Evolutionary conservation across 2,329 filamentous ascomycete genomes (phyloP).

Genomic region (Tolypocladium tundrense): DNA sequence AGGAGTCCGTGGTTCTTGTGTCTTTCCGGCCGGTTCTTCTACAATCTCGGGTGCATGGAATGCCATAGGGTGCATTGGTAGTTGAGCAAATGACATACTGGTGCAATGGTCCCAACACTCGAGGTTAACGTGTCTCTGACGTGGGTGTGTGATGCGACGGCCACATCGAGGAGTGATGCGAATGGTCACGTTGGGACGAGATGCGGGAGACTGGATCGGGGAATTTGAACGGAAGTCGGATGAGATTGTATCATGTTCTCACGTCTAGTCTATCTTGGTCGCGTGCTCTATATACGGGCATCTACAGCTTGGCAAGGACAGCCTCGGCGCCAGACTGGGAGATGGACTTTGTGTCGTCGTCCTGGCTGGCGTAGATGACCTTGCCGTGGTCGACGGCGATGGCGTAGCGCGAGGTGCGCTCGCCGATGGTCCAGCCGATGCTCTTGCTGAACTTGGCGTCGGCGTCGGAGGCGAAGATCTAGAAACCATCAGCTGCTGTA

Average conservation of each 20-base stretch:
- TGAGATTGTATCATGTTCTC: background rate
- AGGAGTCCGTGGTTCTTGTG: constrained; percentile 31
- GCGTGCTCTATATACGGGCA: background rate
- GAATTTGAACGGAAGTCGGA: background rate
- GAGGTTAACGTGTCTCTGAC: background rate
- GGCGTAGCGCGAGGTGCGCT: constrained; percentile 69
- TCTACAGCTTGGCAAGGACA: constrained; percentile 42
- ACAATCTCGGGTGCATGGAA: constrained; percentile 31
- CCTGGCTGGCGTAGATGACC: constrained; percentile 69
- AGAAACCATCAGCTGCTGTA: background rate
- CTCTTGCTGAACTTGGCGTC: constrained; percentile 62
- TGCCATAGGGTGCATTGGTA: constrained; percentile 33
- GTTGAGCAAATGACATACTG: constrained; percentile 23
- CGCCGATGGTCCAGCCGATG: constrained; percentile 66
- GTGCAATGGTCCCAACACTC: constrained; percentile 1
- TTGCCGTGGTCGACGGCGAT: constrained; percentile 77
- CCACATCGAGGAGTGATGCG: background rate
- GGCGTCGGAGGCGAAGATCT: constrained; percentile 68
- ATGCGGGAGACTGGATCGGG: background rate
- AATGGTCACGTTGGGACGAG: background rate
- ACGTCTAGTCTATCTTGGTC: background rate
- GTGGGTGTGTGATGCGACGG: background rate
- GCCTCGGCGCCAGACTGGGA: constrained; percentile 42
- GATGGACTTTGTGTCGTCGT: constrained; percentile 38
- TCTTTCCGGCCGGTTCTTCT: constrained; percentile 32